A percentile compares a stretch with the other conserved stretches of the same genome.
These are phyloP conservation scores for Botryotinia globosa DNA, from an alignment of 2,329 filamentous ascomycete genomes.

Conservation along the genomic window DNA sequence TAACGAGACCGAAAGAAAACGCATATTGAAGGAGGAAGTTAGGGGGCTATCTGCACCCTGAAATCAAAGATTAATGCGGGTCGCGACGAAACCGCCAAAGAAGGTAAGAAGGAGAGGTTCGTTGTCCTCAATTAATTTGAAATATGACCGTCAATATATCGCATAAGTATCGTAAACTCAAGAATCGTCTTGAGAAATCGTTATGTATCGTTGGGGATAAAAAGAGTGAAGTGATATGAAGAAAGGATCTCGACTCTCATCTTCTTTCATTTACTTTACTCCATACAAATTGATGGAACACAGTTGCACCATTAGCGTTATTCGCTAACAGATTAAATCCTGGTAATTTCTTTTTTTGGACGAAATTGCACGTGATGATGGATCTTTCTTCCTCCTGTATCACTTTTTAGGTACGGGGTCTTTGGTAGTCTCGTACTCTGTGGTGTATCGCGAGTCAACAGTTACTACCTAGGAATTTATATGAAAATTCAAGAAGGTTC, in stretches of 20 bases:
- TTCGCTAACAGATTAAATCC: conserved; percentile 9
- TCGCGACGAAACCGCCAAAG: conserved; percentile 31
- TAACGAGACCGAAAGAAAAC: conserved; percentile 34
- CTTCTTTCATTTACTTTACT: neutral
- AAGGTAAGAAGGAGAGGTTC: conserved; percentile 6
- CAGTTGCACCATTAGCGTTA: conserved; percentile 16
- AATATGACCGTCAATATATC: neutral
- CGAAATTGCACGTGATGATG: conserved; percentile 2
- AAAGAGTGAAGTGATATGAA: conserved; percentile 18
- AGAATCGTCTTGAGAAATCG: conserved; percentile 1
- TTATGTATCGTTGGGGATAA: neutral
- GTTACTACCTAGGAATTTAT: too few relatives aligned
- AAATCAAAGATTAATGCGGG: conserved; percentile 21
- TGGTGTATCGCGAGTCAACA: neutral
- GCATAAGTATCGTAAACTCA: neutral
- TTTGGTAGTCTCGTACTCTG: too few relatives aligned
- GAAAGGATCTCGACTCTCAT: conserved; percentile 15
- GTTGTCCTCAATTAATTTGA: neutral
- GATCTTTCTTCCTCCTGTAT: neutral
- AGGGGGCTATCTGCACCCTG: conserved; percentile 28
- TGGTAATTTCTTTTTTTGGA: conserved; percentile 10
- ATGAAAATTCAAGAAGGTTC: neutral
- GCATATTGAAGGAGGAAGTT: conserved; percentile 33
- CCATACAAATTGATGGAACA: conserved; percentile 18
- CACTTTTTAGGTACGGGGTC: neutral